phyloP scores from a whole-genome alignment of 192 early-diverging fungal genomes.

The Rhizoclosmatium sp. region DNA sequence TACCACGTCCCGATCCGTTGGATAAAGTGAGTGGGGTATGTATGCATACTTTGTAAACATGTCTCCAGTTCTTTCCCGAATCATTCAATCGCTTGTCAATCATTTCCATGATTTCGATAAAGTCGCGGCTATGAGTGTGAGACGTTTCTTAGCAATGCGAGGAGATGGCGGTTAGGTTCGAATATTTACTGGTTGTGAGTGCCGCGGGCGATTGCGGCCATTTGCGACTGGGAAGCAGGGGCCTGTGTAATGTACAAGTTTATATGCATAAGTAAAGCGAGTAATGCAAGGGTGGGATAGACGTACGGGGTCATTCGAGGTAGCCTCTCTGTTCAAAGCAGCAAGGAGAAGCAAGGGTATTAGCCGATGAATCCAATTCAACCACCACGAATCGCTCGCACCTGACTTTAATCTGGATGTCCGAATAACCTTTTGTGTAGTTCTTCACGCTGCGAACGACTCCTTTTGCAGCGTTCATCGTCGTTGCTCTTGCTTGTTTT shows the following conservation, averaged over 20 bases:
- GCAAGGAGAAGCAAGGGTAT: background rate
- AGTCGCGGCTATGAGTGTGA: constrained; percentile 71
- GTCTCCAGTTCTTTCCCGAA: constrained; percentile 97
- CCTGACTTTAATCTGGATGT: constrained; percentile 83
- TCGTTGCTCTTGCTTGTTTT: constrained; percentile 5
- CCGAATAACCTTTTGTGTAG: constrained; percentile 85
- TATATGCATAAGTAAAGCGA: constrained; percentile 10
- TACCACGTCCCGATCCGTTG: too few relatives aligned
- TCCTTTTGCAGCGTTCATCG: constrained; percentile 54
- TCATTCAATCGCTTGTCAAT: constrained; percentile 97
- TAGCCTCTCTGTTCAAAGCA: constrained; percentile 48
- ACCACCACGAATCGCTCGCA: background rate
- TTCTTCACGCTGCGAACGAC: constrained; percentile 72
- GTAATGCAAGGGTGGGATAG: background rate
- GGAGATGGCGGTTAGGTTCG: background rate
- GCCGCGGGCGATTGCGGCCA: constrained; percentile 87
- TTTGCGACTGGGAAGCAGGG: constrained; percentile 75
- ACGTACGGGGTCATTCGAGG: constrained; percentile 61
- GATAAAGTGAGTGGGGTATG: background rate
- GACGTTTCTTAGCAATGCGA: background rate
- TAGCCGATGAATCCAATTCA: background rate
- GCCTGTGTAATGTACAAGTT: constrained; percentile 53
- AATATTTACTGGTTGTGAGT: constrained; percentile 84
- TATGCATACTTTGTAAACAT: constrained; percentile 89
- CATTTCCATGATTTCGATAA: constrained; percentile 97